Evolutionary conservation across 495 filamentous ascomycete species (phyloP).

Genomic region (Emericellopsis terricola): DNA sequence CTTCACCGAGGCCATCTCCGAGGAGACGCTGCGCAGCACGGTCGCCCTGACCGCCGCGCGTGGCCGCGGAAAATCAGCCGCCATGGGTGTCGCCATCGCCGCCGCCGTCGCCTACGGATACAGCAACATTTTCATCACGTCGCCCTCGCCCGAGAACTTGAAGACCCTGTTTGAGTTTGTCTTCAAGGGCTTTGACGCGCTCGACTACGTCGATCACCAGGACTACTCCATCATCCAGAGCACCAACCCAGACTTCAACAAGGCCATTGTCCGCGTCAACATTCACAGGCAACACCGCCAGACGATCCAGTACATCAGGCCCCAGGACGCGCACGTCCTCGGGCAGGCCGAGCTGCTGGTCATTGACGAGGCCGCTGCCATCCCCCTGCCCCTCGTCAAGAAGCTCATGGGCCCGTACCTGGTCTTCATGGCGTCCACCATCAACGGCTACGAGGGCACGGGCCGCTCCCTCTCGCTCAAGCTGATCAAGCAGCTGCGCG

Average conservation of each 20-base stretch:
- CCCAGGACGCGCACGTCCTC: constrained; percentile 83
- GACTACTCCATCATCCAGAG: constrained; percentile 98
- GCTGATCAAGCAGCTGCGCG: constrained; percentile 90
- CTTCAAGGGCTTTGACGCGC: constrained; percentile 93
- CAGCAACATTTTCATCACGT: constrained; percentile 99
- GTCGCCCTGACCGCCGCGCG: constrained; percentile 86
- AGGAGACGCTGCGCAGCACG: constrained; percentile 87
- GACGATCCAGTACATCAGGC: constrained; percentile 96
- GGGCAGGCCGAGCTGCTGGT: constrained; percentile 93
- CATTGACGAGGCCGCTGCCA: constrained; percentile 96
- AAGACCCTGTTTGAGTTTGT: constrained; percentile 97
- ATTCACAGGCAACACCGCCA: constrained; percentile 90
- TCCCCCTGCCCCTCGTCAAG: constrained; percentile 77
- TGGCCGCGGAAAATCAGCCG: constrained; percentile 94
- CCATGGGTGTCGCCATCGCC: constrained; percentile 82
- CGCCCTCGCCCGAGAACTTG: constrained; percentile 92
- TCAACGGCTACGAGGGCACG: constrained; percentile 98
- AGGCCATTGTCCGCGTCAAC: constrained; percentile 94
- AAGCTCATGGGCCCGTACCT: constrained; percentile 97
- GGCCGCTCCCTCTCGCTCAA: constrained; percentile 90
- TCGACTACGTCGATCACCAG: constrained; percentile 81
- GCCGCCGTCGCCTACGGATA: constrained; percentile 92
- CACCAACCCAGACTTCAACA: constrained; percentile 97
- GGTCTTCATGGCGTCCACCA: constrained; percentile 98
- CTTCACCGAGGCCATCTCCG: constrained; percentile 89